These are phyloP conservation scores for Fusarium sambucinum DNA, from an alignment of 2,329 filamentous ascomycete genomes.

Conservation along the genomic window DNA sequence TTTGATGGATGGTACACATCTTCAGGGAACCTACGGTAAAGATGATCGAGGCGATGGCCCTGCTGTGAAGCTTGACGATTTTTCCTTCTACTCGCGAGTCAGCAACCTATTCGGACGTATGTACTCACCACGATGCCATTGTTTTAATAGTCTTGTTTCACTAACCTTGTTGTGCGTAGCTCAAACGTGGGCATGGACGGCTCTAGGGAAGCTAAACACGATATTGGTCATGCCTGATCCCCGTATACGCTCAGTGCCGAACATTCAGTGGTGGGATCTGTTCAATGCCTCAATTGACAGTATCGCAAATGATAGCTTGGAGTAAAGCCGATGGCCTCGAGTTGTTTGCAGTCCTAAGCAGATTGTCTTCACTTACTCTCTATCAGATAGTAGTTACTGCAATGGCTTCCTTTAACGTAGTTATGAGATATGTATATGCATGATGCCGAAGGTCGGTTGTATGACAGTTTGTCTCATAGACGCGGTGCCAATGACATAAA, in stretches of 20 bases:
- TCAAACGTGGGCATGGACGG: constrained; percentile 17
- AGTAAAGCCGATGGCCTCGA: not conserved
- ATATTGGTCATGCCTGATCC: constrained; percentile 14
- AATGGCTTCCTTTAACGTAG: fast-evolving
- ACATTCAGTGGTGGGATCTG: not conserved
- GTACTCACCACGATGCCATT: not conserved
- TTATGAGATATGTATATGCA: not conserved
- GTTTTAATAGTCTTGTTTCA: fast-evolving
- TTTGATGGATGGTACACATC: constrained; percentile 3
- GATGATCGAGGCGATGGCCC: not conserved
- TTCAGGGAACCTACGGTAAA: not conserved
- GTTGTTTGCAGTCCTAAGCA: not conserved
- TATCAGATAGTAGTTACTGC: not conserved
- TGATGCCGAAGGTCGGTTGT: not conserved
- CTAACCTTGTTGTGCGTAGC: not conserved
- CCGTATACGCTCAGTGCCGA: not conserved
- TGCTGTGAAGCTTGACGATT: not conserved
- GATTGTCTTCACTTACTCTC: not conserved
- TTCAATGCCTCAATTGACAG: not conserved
- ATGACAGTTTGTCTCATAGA: not conserved
- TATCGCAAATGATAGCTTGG: not conserved
- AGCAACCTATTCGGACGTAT: constrained; percentile 11
- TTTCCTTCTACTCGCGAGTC: constrained; percentile 12
- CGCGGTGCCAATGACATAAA: not conserved
- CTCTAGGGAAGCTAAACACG: not conserved